Evolutionary conservation across 1,139 yeast genomes (phyloP).

Genomic region (Yamadazyma membranifaciens): DNA sequence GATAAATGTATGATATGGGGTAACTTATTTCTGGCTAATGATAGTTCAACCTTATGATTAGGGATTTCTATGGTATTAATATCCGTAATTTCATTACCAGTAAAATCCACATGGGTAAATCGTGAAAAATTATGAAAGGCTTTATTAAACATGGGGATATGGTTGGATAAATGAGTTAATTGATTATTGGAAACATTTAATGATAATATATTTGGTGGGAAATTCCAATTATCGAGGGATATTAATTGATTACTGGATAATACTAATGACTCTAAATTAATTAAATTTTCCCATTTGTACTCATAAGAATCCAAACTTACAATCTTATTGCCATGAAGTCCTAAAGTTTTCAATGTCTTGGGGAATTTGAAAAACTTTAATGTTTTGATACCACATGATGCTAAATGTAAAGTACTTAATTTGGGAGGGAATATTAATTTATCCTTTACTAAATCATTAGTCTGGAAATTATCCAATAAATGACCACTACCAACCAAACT

Average conservation of each 20-base stretch:
- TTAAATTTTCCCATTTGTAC: constrained; percentile 24
- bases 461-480: constrained; percentile 3
- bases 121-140: constrained; percentile 7
- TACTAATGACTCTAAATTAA: constrained; percentile 18
- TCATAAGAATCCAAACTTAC: constrained; percentile 19
- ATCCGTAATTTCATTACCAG: constrained; percentile 16
- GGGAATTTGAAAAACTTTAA: constrained; percentile 28
- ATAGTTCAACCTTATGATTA: constrained; percentile 11
- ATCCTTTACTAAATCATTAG: constrained; percentile 3
- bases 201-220: constrained; percentile 22
- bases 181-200: constrained; percentile 26
- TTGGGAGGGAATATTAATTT: constrained; percentile 22
- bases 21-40: constrained; percentile 14
- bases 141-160: constrained; percentile 13
- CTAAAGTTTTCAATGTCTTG: constrained; percentile 19
- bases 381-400: constrained; percentile 21
- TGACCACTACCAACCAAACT: constrained; percentile 13
- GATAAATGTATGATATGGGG: constrained; percentile 12
- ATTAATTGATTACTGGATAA: constrained; percentile 23
- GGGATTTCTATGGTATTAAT: constrained; percentile 21
- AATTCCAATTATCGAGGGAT: constrained; percentile 22
- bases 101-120: constrained; percentile 14
- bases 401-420: constrained; percentile 7
- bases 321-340: constrained; percentile 11
- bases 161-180: constrained; percentile 11